Base-by-base conservation (phyloP, 1,139 yeast genomes). In the Candida frijolesensis region DNA sequence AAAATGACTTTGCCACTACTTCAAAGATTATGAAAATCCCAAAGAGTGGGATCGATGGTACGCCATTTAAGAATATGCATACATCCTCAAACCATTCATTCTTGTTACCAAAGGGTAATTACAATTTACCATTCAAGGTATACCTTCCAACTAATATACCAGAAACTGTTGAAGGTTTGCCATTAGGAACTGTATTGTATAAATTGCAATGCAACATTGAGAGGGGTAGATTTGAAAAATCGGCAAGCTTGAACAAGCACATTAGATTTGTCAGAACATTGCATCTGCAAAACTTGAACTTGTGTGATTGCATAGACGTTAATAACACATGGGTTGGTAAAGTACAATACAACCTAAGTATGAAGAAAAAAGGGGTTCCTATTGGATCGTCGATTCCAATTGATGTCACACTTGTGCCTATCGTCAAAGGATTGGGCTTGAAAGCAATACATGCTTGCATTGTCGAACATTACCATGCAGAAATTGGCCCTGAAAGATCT, bases 161-260 rank as follows among this genome's bases (percentile, higher is more conserved):
- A 1, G 92, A 85, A 56, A 82, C 91, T 0, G 78, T 86, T 0
- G 92, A 86, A 64, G 89, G 90, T 0, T 66, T 85, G 46, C 51
- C 73, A 45, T 76, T 81, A 41, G 89, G 85, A 0, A 76, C 80
- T 8, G 63, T 85, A 4, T 65, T 83, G 11, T 86, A 87, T 64
- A 75, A 76, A 48, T 66, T 85, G 52, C 80, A 77, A 55, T 78
- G 85, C 47, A 67, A 70, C 14, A 70, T 84, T n/a, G 87, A 83
- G 54, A 69, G 85, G 44, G 82, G 83, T 39, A 60, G 75, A 66
- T 70, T 72, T 73, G 68, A 75, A 79, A 64, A 78, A 72, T 52
- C 74, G 0, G 65, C 81, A 41, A 56, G 58, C 15, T 65, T 63
- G 29, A 54, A 67, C 14, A 71, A 70, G 47, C 70, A 70, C 49